These are phyloP conservation scores for Elongisporangium prolatum DNA, from an alignment of 352 stramenopile species.

Conservation along the genomic window DNA sequence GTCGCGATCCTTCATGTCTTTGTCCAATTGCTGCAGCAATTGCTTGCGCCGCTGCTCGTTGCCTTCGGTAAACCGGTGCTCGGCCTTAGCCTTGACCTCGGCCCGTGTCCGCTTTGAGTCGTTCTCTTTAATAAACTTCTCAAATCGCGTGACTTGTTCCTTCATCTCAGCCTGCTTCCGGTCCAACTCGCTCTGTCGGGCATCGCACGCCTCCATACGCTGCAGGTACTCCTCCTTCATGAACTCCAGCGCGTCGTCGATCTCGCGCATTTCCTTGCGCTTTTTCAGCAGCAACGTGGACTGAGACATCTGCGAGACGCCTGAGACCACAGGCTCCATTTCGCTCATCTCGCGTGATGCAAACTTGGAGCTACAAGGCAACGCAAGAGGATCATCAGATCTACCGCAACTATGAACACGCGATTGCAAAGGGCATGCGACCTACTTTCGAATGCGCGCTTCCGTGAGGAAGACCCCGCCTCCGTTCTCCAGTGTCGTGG, in stretches of 20 bases:
- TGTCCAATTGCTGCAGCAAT: constrained; percentile 62
- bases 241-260: constrained; percentile 89
- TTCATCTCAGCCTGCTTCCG: constrained; percentile 89
- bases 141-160: constrained; percentile 87
- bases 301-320: constrained; percentile 86
- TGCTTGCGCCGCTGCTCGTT: constrained; percentile 83
- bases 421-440: background rate
- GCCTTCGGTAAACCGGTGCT: constrained; percentile 63
- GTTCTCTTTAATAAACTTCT: constrained; percentile 94
- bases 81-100: constrained; percentile 86
- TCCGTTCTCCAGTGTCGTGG: constrained; percentile 27
- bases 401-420: background rate
- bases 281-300: constrained; percentile 90
- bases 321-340: constrained; percentile 74
- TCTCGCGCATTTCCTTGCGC: constrained; percentile 91
- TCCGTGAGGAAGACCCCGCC: constrained; percentile 75
- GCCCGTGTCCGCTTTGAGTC: constrained; percentile 86
- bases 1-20: constrained; percentile 59
- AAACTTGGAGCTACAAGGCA: constrained; percentile 29
- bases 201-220: constrained; percentile 85
- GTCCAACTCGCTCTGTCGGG: constrained; percentile 76
- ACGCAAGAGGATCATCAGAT: too few species aligned
- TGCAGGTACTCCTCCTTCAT: constrained; percentile 92
- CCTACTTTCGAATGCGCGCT: constrained; percentile 50
- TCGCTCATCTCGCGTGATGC: constrained; percentile 54